Evolutionary conservation across 192 early-diverging fungal species (phyloP).

Genomic region (Entomortierella parvispora): DNA sequence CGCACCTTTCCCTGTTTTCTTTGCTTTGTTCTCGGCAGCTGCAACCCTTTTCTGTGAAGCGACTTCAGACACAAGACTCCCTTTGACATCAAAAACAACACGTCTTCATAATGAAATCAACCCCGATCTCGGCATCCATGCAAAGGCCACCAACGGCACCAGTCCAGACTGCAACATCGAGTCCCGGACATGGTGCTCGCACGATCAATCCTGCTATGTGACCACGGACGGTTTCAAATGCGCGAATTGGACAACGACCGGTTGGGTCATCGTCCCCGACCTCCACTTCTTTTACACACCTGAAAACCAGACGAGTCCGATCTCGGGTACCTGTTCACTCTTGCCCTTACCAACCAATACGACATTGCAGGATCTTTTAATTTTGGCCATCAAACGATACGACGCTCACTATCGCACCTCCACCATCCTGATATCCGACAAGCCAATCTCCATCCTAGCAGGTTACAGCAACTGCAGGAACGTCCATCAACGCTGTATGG

Average conservation of each 20-base stretch:
- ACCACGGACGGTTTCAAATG: too few species aligned
- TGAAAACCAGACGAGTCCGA: neutral
- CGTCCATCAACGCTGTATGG: neutral
- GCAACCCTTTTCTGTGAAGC: too few species aligned
- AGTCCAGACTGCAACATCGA: too few species aligned
- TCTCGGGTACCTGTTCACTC: neutral
- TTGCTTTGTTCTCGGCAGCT: too few species aligned
- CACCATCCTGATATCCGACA: slow-evolving; percentile 12
- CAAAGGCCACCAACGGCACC: too few species aligned
- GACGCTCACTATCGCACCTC: slow-evolving; percentile 11
- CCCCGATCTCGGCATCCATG: too few species aligned
- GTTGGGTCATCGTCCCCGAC: slow-evolving; percentile 10
- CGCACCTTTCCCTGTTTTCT: too few species aligned
- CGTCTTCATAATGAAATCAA: too few species aligned
- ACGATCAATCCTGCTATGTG: too few species aligned
- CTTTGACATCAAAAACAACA: too few species aligned
- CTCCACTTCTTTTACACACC: neutral
- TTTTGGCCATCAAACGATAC: slow-evolving; percentile 7
- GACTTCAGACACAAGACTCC: too few species aligned
- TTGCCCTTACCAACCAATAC: neutral
- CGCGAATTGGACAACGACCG: neutral
- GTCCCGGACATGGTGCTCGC: too few species aligned
- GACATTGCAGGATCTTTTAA: neutral
- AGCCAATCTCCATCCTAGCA: slow-evolving; percentile 3
- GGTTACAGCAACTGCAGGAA: slow-evolving; percentile 2